A percentile compares a stretch with the other conserved stretches of the same genome.
These are phyloP conservation scores for Rhodotorula sphaerocarpa DNA, from an alignment of 768 basidiomycete genomes.

Conservation along the genomic window DNA sequence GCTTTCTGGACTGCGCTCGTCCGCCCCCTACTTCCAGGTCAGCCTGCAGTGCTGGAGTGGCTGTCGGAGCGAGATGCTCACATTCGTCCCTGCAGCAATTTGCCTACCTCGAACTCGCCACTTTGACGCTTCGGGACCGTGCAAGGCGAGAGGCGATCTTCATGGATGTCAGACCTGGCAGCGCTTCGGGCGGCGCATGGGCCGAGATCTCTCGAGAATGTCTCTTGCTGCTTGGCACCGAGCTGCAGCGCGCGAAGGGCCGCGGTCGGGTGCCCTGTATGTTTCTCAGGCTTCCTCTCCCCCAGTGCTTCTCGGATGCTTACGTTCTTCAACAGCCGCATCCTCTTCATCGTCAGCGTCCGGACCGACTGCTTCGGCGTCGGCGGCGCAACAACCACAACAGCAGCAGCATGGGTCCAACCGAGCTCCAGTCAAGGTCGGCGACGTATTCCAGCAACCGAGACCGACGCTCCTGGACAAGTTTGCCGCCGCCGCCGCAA, in stretches of 20 bases:
- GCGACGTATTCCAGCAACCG: slow-evolving; percentile 20
- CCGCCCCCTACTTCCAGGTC: slow-evolving; percentile 30
- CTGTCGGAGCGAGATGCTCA: too few relatives aligned
- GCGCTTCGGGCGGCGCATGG: slow-evolving; percentile 20
- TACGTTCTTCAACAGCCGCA: neutral
- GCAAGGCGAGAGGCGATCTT: slow-evolving; percentile 31
- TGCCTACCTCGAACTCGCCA: slow-evolving; percentile 33
- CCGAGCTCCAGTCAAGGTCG: slow-evolving; percentile 7
- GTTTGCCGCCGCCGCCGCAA: slow-evolving; percentile 4
- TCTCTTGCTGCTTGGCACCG: slow-evolving; percentile 28
- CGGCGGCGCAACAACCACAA: neutral
- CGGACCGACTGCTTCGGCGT: too few relatives aligned
- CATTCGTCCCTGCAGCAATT: slow-evolving; percentile 13
- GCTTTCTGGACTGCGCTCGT: slow-evolving; percentile 24
- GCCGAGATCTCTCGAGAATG: slow-evolving; percentile 30
- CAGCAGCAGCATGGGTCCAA: neutral
- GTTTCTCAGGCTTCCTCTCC: neutral
- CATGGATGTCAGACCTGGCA: slow-evolving; percentile 26
- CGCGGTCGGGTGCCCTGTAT: slow-evolving; percentile 11
- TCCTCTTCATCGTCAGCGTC: neutral
- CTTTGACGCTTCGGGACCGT: slow-evolving; percentile 15
- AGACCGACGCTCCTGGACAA: slow-evolving; percentile 31
- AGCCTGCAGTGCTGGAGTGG: neutral
- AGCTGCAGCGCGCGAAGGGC: slow-evolving; percentile 30
- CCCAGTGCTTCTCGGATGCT: too few relatives aligned